phyloP scores from a whole-genome alignment of 1,284 basidiomycete species.

The Sparassis latifolia region DNA sequence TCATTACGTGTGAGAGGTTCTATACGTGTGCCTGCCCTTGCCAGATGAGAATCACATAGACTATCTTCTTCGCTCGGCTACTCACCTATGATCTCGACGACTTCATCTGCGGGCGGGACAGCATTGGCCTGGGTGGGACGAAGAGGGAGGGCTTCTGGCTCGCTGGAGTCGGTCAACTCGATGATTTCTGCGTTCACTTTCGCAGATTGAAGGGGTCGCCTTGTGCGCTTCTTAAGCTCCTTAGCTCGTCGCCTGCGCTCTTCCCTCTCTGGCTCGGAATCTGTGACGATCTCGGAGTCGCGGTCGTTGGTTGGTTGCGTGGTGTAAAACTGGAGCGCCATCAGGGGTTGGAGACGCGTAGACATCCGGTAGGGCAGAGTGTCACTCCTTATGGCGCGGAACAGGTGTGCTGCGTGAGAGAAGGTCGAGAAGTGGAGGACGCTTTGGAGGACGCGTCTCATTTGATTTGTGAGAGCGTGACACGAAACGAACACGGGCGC shows the following conservation, averaged over 20 bases:
- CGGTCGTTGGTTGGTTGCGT: not conserved
- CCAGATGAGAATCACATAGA: too few species aligned
- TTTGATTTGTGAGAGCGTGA: not conserved
- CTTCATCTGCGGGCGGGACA: slow-evolving; percentile 1
- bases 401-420: not conserved
- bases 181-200: slow-evolving; percentile 10
- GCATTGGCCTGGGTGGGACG: not conserved
- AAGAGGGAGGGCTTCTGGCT: not conserved
- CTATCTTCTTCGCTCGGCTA: not conserved
- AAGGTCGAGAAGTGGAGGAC: not conserved
- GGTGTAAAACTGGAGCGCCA: not conserved
- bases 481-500: slow-evolving; percentile 1
- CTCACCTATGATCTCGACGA: slow-evolving; percentile 12
- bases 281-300: slow-evolving; percentile 44
- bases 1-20: too few species aligned
- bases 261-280: slow-evolving; percentile 65
- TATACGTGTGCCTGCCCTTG: too few species aligned
- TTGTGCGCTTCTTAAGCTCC: slow-evolving; percentile 12
- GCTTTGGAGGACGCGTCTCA: slow-evolving; percentile 1
- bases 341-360: too few species aligned
- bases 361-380: too few species aligned
- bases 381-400: not conserved
- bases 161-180: slow-evolving; percentile 18
- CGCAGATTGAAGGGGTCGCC: not conserved
- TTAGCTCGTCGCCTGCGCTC: slow-evolving; percentile 28